Evolutionary conservation across 2,329 filamentous ascomycete genomes (phyloP).

Genomic region (Pseudonectria buxi): DNA sequence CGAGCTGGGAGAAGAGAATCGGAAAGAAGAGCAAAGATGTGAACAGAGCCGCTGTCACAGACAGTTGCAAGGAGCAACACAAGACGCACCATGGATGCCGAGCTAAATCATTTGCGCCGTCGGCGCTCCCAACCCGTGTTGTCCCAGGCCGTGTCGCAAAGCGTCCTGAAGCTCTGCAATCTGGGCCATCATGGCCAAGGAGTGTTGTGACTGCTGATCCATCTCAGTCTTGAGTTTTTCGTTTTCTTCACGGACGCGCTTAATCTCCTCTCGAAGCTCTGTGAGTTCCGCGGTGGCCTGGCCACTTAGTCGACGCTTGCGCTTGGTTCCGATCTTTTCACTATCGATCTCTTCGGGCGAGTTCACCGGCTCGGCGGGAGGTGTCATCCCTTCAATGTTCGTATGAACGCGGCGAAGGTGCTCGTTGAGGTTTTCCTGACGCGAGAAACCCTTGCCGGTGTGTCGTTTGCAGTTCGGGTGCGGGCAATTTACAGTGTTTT

Average conservation of each 20-base stretch:
- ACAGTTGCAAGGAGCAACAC: conserved; percentile 1
- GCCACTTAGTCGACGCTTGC: conserved; percentile 36
- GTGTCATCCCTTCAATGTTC: conserved; percentile 34
- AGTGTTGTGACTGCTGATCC: conserved; percentile 41
- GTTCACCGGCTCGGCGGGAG: conserved; percentile 25
- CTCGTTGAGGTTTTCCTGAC: conserved; percentile 90
- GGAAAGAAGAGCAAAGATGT: conserved; percentile 2
- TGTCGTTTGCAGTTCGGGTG: conserved; percentile 84
- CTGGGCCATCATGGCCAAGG: conserved; percentile 42
- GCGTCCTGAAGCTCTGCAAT: conserved; percentile 40
- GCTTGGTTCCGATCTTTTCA: conserved; percentile 40
- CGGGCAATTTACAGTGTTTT: conserved; percentile 81
- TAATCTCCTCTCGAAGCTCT: conserved; percentile 58
- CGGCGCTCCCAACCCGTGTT: conserved; percentile 28
- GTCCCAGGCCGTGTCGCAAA: conserved; percentile 29
- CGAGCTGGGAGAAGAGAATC: not conserved
- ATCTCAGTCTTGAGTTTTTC: conserved; percentile 48
- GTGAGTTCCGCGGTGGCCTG: conserved; percentile 38
- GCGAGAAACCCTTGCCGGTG: conserved; percentile 81
- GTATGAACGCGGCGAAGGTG: conserved; percentile 87
- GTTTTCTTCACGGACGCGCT: conserved; percentile 60
- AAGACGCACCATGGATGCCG: not conserved
- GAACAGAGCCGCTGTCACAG: too few relatives aligned
- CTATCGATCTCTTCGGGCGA: conserved; percentile 42
- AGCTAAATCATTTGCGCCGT: conserved; percentile 36